phyloP scores from a whole-genome alignment of 257 asterid species.

The Datura wrightii region DNA sequence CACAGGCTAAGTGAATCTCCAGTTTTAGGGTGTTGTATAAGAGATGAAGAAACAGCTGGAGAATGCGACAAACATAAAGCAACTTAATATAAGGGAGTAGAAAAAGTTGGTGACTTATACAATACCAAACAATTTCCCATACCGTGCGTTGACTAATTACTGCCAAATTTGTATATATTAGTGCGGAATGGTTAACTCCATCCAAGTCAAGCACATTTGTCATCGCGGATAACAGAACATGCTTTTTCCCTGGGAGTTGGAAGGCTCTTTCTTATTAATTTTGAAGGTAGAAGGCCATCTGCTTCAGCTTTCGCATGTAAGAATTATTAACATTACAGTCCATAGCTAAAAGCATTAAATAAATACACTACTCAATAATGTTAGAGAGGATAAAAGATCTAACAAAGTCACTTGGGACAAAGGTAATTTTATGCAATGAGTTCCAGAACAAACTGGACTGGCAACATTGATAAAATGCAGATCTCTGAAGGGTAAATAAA shows the following conservation, averaged over 20 bases:
- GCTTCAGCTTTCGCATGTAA: not conserved
- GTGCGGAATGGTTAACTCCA: not conserved
- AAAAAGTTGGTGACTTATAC: not conserved
- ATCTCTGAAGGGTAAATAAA: not conserved
- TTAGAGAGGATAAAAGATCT: not conserved
- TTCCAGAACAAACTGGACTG: not conserved
- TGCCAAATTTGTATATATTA: constrained; percentile 6
- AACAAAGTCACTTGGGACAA: not conserved
- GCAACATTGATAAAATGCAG: constrained; percentile 5
- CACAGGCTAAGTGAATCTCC: not conserved
- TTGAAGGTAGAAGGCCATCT: constrained; percentile 1
- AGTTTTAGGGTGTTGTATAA: not conserved
- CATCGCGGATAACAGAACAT: constrained; percentile 7
- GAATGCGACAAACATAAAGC: constrained; percentile 1
- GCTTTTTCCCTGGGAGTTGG: constrained; percentile 18
- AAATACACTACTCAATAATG: not conserved
- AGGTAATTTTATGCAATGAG: not conserved
- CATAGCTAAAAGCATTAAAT: constrained; percentile 12
- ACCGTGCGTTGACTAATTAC: not conserved
- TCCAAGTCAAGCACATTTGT: not conserved
- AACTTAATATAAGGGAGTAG: not conserved
- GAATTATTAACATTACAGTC: not conserved
- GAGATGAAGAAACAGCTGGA: constrained; percentile 10
- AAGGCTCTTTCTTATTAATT: not conserved
- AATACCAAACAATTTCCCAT: not conserved